phyloP scores from a whole-genome alignment of 805 yeast genomes.

The Candida ortonii region DNA sequence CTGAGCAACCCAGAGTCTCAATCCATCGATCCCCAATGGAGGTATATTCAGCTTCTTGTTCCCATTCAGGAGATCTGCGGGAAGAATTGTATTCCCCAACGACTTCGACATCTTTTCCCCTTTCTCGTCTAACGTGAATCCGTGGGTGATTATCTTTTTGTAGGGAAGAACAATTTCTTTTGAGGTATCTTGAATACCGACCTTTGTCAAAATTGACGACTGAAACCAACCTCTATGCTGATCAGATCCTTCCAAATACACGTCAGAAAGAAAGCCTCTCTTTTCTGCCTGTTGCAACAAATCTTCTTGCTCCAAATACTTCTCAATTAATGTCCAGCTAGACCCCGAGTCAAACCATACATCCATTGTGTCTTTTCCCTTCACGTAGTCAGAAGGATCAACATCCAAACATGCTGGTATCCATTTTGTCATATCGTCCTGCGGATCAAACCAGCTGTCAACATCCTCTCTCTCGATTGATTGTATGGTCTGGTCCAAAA shows the following conservation, averaged over 20 bases:
- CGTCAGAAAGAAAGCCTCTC: constrained; percentile 59
- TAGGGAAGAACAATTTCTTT: constrained; percentile 50
- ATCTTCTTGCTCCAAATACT: constrained; percentile 35
- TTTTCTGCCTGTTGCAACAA: constrained; percentile 30
- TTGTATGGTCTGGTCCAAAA: constrained; percentile 55
- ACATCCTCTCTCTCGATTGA: constrained; percentile 60
- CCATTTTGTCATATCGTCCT: constrained; percentile 58
- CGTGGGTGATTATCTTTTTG: constrained; percentile 80
- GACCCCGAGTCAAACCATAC: constrained; percentile 99
- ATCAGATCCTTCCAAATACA: constrained; percentile 96
- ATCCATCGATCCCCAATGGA: constrained; percentile 83
- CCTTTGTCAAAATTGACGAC: constrained; percentile 78
- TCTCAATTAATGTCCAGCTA: constrained; percentile 69
- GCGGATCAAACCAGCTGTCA: constrained; percentile 68
- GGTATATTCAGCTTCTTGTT: constrained; percentile 47
- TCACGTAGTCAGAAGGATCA: constrained; percentile 44
- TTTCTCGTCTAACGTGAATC: constrained; percentile 82
- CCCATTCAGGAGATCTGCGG: constrained; percentile 66
- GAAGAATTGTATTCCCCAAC: constrained; percentile 75
- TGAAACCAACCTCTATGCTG: constrained; percentile 99
- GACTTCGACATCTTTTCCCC: constrained; percentile 94
- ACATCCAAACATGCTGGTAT: constrained; percentile 52
- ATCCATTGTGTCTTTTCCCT: constrained; percentile 92
- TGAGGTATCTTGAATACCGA: constrained; percentile 41
- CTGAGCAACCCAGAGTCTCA: constrained; percentile 87